Evolutionary conservation across 176 grass and related monocot species (phyloP).

Genomic region (Triticum timopheevii): DNA sequence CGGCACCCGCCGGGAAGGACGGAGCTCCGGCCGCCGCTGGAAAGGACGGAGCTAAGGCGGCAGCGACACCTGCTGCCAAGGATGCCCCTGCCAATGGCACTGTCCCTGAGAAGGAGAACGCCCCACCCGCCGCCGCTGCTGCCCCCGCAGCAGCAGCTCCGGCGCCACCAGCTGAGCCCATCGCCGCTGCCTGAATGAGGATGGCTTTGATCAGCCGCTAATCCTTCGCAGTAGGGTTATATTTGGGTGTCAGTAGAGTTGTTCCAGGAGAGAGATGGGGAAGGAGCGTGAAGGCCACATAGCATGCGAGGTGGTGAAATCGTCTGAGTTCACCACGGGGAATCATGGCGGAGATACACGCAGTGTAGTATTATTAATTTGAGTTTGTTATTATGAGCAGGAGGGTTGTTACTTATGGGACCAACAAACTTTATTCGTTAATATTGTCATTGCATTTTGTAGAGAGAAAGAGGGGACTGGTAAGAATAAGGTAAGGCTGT

Average conservation of each 20-base stretch:
- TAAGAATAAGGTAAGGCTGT: slow-evolving; percentile 23
- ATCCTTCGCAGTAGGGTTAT: slow-evolving; percentile 17
- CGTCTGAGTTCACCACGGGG: background rate
- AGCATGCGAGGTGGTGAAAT: background rate
- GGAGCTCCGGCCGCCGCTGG: slow-evolving; percentile 15
- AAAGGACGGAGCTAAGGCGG: slow-evolving; percentile 39
- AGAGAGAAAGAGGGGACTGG: slow-evolving; percentile 29
- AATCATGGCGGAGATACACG: background rate
- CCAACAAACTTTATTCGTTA: slow-evolving; percentile 36
- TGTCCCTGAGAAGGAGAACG: slow-evolving; percentile 48
- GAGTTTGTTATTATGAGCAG: slow-evolving; percentile 20
- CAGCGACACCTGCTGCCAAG: slow-evolving; percentile 2
- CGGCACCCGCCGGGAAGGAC: slow-evolving; percentile 30
- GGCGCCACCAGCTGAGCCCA: slow-evolving; percentile 29
- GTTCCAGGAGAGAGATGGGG: background rate
- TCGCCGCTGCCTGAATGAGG: slow-evolving; percentile 26
- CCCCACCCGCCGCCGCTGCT: background rate
- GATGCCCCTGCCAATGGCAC: slow-evolving; percentile 45
- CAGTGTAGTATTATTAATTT: slow-evolving; percentile 14
- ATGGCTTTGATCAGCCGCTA: background rate
- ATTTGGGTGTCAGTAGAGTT: background rate
- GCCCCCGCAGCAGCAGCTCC: background rate
- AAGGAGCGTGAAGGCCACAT: background rate
- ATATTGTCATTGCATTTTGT: slow-evolving; percentile 49
- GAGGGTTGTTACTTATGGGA: background rate